Percentiles rank a stretch among this genome's conserved stretches.
Conservation (phyloP, 306 rosid genomes). For the Cotoneaster glaucophyllus region DNA sequence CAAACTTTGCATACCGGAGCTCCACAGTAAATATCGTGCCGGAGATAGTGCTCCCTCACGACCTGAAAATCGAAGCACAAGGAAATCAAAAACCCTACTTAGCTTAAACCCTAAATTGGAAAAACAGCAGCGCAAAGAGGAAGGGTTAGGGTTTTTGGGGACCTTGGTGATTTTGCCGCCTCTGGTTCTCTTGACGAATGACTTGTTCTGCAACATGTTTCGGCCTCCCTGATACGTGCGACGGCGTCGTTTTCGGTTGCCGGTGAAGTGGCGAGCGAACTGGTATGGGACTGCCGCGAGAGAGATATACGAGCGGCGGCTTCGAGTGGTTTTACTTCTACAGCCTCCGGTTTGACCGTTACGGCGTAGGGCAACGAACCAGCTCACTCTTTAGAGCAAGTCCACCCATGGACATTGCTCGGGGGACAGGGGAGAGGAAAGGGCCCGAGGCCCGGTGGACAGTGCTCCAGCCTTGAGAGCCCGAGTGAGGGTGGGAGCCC, state of each 20-base stretch:
- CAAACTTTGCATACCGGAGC: conserved; percentile 64
- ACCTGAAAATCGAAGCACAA: conserved; percentile 39
- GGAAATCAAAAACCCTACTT: neutral
- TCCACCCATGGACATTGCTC: too few species aligned
- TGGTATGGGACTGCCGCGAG: neutral
- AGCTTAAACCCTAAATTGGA: neutral
- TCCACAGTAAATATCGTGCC: conserved; percentile 88
- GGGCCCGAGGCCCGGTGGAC: too few species aligned
- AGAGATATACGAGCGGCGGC: neutral
- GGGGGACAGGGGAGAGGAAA: too few species aligned
- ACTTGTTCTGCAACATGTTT: conserved; percentile 76
- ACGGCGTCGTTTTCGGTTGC: neutral
- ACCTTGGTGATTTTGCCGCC: conserved; percentile 83
- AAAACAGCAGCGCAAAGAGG: neutral
- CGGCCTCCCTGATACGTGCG: neutral
- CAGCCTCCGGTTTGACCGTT: neutral
- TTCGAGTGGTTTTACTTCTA: neutral
- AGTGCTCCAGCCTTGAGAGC: too few species aligned
- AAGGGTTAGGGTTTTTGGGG: neutral
- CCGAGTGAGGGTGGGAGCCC: too few species aligned
- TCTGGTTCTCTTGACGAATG: conserved; percentile 70
- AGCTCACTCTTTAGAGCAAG: neutral
- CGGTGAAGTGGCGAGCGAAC: neutral
- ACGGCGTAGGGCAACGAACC: neutral
- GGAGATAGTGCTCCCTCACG: conserved; percentile 83